phyloP scores from a whole-genome alignment of 2,329 filamentous ascomycete species.

The Aspergillus uvarum region DNA sequence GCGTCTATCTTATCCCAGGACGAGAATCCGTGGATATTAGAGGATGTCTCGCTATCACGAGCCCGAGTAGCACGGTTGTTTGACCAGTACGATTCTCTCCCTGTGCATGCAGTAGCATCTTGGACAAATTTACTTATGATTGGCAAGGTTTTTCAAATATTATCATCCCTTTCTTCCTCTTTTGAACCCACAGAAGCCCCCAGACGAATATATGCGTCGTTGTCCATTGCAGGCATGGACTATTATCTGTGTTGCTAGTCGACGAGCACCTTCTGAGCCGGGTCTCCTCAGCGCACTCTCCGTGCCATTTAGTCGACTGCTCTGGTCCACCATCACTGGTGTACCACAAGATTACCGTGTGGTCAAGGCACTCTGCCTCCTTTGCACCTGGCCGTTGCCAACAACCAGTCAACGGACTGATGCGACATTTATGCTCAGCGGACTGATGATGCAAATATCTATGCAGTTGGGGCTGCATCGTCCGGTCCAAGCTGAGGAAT shows the following conservation, averaged over 20 bases:
- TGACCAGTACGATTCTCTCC: constrained; percentile 39
- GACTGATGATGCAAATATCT: constrained; percentile 65
- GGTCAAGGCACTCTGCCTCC: constrained; percentile 61
- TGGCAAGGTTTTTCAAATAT: constrained; percentile 58
- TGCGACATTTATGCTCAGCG: constrained; percentile 63
- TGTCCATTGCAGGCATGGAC: constrained; percentile 65
- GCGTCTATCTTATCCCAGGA: constrained; percentile 39
- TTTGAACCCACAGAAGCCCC: constrained; percentile 54
- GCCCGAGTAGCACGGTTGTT: constrained; percentile 44
- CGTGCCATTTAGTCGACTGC: constrained; percentile 54
- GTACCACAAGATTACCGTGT: constrained; percentile 63
- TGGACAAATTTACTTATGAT: constrained; percentile 28
- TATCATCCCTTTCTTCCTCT: constrained; percentile 65
- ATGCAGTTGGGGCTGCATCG: constrained; percentile 64
- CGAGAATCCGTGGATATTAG: constrained; percentile 50
- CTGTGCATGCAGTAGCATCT: neutral
- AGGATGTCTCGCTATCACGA: constrained; percentile 43
- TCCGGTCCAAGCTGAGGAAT: constrained; percentile 60
- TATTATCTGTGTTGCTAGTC: constrained; percentile 60
- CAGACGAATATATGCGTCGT: constrained; percentile 57
- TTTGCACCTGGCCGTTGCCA: constrained; percentile 64
- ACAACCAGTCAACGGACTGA: constrained; percentile 61
- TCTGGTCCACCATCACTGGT: constrained; percentile 60
- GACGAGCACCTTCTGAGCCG: constrained; percentile 56
- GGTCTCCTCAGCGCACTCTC: constrained; percentile 52